Percentiles rank a stretch among this genome's conserved stretches.
Conservation (phyloP, 257 asterid species). For the Salvia rosmarinus region DNA sequence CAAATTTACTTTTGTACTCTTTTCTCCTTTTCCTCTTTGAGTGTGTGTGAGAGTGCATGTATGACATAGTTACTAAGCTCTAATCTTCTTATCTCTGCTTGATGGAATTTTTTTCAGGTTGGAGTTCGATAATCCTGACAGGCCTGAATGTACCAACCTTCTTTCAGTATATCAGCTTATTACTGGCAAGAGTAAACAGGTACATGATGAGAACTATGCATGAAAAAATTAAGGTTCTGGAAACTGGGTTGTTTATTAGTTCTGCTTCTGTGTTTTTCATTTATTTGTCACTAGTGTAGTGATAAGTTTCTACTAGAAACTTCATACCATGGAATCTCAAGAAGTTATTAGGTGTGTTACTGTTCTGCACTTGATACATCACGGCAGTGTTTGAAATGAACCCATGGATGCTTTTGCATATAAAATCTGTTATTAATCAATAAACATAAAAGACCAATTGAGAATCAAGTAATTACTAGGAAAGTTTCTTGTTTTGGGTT, state of each 20-base stretch:
- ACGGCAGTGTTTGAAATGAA: neutral
- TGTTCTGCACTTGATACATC: neutral
- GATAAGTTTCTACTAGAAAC: slow-evolving; percentile 6
- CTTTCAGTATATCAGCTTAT: slow-evolving; percentile 88
- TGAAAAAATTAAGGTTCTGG: neutral
- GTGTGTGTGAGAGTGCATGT: neutral
- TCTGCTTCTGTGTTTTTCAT: slow-evolving; percentile 7
- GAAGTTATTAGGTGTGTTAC: neutral
- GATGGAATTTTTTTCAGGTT: slow-evolving; percentile 53
- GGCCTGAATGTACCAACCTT: slow-evolving; percentile 97
- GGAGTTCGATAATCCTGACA: slow-evolving; percentile 87
- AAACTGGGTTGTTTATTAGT: slow-evolving; percentile 23
- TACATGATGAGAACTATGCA: slow-evolving; percentile 32
- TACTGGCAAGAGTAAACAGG: slow-evolving; percentile 91
- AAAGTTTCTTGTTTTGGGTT: too few relatives aligned
- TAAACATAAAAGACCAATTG: neutral
- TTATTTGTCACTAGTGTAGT: neutral
- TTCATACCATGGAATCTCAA: slow-evolving; percentile 1
- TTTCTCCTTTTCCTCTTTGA: neutral
- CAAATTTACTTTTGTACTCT: slow-evolving; percentile 13
- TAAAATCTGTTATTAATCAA: slow-evolving; percentile 1
- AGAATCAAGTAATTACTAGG: slow-evolving; percentile 19
- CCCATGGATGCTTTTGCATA: slow-evolving; percentile 10
- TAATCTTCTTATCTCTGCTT: slow-evolving; percentile 18
- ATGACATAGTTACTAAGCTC: slow-evolving; percentile 19